Evolutionary conservation across 2,329 filamentous ascomycete genomes (phyloP).

Genomic region (Neopestalotiopsis sp.): DNA sequence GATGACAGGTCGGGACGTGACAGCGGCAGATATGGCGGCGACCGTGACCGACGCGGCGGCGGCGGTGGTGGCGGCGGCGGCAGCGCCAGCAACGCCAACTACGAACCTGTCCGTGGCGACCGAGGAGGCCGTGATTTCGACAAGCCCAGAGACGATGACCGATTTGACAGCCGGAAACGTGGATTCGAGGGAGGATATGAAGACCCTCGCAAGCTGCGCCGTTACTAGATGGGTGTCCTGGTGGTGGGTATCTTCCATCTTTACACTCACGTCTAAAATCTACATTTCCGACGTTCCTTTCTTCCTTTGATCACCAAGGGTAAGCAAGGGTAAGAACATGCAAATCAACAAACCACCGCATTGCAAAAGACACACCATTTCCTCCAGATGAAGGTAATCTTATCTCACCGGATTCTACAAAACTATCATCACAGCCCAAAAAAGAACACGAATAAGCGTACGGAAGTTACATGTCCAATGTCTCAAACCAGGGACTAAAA

Average conservation of each 20-base stretch:
- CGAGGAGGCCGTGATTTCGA: slow-evolving; percentile 60
- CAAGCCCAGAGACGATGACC: slow-evolving; percentile 61
- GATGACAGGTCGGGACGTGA: slow-evolving; percentile 65
- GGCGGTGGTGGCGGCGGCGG: slow-evolving; percentile 33
- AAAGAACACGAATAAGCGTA: not conserved
- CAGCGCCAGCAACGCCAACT: slow-evolving; percentile 73
- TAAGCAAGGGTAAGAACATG: slow-evolving; percentile 42
- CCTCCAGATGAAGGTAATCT: slow-evolving; percentile 16
- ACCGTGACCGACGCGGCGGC: slow-evolving; percentile 40
- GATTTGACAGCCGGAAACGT: slow-evolving; percentile 60
- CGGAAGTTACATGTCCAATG: not conserved
- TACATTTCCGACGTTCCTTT: slow-evolving; percentile 38
- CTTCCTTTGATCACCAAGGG: slow-evolving; percentile 41
- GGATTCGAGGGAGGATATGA: slow-evolving; percentile 81
- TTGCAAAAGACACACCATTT: not conserved
- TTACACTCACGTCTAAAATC: slow-evolving; percentile 35
- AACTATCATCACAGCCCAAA: not conserved
- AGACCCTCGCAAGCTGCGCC: slow-evolving; percentile 72
- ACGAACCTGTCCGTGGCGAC: slow-evolving; percentile 76
- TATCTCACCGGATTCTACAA: not conserved
- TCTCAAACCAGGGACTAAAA: not conserved
- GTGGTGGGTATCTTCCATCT: slow-evolving; percentile 54
- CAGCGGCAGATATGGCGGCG: slow-evolving; percentile 41
- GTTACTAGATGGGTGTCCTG: slow-evolving; percentile 51
- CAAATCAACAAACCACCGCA: slow-evolving; percentile 8